Base-by-base conservation (phyloP, 1,284 basidiomycete genomes). In the Sporisorium sorghi region DNA sequence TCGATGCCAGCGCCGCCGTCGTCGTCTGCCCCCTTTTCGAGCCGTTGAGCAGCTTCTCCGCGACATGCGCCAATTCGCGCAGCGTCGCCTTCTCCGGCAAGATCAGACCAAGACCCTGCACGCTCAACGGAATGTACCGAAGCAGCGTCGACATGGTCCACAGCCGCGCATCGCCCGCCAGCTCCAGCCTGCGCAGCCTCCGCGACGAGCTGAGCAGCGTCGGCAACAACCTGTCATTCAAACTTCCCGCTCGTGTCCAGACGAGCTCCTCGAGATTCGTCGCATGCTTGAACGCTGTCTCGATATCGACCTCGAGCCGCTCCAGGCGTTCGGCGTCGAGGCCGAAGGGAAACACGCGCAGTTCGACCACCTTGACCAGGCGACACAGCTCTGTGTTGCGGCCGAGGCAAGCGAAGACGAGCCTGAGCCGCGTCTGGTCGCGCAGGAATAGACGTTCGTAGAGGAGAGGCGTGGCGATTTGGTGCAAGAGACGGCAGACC, bases 191-290 rank as follows among this genome's bases (percentile, higher is more conserved):
- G 12, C 53, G 60, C 40, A 83, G 58, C 23, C 51, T 46, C 2
- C 53, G 49, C 12, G 71, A 64, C 19, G 51, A 58, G 51, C 61
- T 44, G 26, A 78, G 68, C n/a, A 73, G 47, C 32, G 64, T 52
- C 33, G 62, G 66, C n/a, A 82, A 26, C 9, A 81, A 37, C 17
- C 81, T 71, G 35, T 82, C 74, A 40, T 74, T 81, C 40, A 83
- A 58, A 30, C 80, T 82, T 26, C 82, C 82, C 8, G 80, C 79
- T 35, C 82, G 46, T 14, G 82, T 83, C 82, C 82, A 83, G 26
- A 66, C 65, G 43, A 83, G 72, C 42, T 66, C 68, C 19, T 66
- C 58, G 10, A 83, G 58, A 28, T 77, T 62, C 39, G 44, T 42
- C 5, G 76, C 73, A 26, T 73, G 43, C 19, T 43, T 26, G 39